Evolutionary conservation across 108 stramenopile genomes (phyloP), one percentile per base, ranked within the genome.

Genomic region (Nitzschia putrida): DNA sequence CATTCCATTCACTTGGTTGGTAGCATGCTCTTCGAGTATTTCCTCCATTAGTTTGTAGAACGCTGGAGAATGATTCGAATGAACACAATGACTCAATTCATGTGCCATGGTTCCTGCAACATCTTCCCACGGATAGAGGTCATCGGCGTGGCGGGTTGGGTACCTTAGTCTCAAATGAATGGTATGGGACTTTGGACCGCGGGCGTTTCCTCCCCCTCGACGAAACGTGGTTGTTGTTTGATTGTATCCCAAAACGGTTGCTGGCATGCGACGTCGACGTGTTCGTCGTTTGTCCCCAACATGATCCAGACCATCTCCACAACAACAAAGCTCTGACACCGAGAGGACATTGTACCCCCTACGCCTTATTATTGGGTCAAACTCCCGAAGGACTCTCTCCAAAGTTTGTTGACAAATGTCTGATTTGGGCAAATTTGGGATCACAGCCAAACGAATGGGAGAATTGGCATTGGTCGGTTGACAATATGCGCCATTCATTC

Each of bases 31-130:
- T 53, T 85, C 85, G 37, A 82, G 77, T 44, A 94, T 90, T 67
- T 91, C 90, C 47, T 91, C 87, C 92, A 94, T 94, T 9, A 88
- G 73, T 43, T 85, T 72, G 54, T 87, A 91, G 81, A 94, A 94
- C 29, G 55, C 43, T 8, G 73, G 72, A 76, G 82, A 76, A 64
- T 88, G 92, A 51, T 72, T 61, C 16, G 76, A 82, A 52, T 79
- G 68, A 0, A 73, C 78, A 65, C 86, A 89, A 79, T 91, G 92
- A 6, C 83, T 83, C 40, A 90, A 53, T 68, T 94, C 92, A 64
- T 94, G 92, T 9, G 87, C 85, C 88, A 94, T 88, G 20, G 89
- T 90, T 8, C 88, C 89, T 0, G 92, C 88, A 10, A 90, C 80
- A 57, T 78, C 81, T 63, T 89, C 88, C 56, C 85, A 94, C 25